Evolutionary conservation across 495 filamentous ascomycete species (phyloP), one percentile per base, ranked within the genome.

Genomic region (Parathielavia appendiculata): DNA sequence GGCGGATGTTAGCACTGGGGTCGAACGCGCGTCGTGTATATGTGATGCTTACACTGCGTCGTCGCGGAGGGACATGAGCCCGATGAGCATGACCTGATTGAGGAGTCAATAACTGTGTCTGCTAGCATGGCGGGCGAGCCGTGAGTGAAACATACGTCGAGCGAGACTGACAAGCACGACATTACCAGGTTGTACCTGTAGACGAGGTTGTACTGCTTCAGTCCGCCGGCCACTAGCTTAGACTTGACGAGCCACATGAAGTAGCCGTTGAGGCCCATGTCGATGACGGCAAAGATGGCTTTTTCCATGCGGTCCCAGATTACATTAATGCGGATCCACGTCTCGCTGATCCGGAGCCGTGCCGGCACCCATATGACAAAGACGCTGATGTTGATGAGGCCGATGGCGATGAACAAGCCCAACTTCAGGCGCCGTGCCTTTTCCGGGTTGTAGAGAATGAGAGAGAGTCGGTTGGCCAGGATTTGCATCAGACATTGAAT

Each of bases 301-400:
- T 83, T 83, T 26, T 78, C 75, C 6, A 67, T 53, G 10, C 76
- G 69, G 55, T 82, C 80, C 79, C 80, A 83, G 52, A 77, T 61
- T 0, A 60, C 57, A 62, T 82, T 82, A 60, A 71, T 63, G 11
- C 47, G 23, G 16, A 72, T 60, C 38, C 47, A 73, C 7, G 22
- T 57, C 20, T 60, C 16, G 41, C 57, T 71, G 41, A 75, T 65
- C 57, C 72, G 71, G 11, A 73, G 61, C 8, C 74, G 72, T 1
- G 76, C 73, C 0, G 79, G 79, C 38, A 80, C 68, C 78, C 78
- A 80, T 63, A 81, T 76, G 63, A 63, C 69, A 51, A 73, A 78
- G 52, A 80, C 79, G 51, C 71, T 72, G 57, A 81, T 66, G 58
- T 79, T 78, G 58, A 81, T 71, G 38, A 67, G 7, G 20, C 66